Evolutionary conservation across 345 rosid genomes (phyloP).

Genomic region (Salix exigua): DNA sequence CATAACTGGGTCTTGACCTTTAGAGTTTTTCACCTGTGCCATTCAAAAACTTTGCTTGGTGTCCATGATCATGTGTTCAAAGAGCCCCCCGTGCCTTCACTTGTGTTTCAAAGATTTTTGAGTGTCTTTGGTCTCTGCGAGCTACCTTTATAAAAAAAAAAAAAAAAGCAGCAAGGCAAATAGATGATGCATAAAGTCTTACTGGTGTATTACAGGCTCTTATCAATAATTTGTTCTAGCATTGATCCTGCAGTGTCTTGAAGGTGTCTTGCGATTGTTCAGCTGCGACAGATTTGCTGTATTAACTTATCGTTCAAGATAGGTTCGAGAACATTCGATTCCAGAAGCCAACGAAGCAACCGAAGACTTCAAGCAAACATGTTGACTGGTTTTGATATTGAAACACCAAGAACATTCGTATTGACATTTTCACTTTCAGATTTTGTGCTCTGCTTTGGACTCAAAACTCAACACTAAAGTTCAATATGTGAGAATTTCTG

Average conservation of each 20-base stretch:
- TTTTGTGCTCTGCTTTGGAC: neutral
- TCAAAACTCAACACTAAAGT: neutral
- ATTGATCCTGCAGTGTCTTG: too few relatives aligned
- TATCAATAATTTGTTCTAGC: too few relatives aligned
- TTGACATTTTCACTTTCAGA: neutral
- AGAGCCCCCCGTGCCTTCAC: constrained; percentile 66
- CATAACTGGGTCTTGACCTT: neutral
- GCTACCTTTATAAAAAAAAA: neutral
- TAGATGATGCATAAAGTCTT: too few relatives aligned
- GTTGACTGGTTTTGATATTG: constrained; percentile 64
- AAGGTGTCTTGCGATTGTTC: too few relatives aligned
- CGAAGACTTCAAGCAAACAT: constrained; percentile 56
- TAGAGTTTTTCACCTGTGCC: neutral
- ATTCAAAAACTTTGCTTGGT: constrained; percentile 40
- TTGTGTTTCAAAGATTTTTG: constrained; percentile 26
- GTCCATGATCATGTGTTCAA: constrained; percentile 77
- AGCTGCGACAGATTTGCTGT: too few relatives aligned
- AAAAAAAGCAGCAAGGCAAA: neutral
- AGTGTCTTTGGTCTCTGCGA: neutral
- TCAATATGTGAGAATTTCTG: neutral
- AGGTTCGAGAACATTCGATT: too few relatives aligned
- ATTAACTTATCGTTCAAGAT: too few relatives aligned
- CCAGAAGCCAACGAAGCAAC: constrained; percentile 58
- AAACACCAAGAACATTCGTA: neutral
- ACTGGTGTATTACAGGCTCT: too few relatives aligned